Base-by-base conservation (phyloP, 2,329 filamentous ascomycete genomes). In the Cadophora malorum region DNA sequence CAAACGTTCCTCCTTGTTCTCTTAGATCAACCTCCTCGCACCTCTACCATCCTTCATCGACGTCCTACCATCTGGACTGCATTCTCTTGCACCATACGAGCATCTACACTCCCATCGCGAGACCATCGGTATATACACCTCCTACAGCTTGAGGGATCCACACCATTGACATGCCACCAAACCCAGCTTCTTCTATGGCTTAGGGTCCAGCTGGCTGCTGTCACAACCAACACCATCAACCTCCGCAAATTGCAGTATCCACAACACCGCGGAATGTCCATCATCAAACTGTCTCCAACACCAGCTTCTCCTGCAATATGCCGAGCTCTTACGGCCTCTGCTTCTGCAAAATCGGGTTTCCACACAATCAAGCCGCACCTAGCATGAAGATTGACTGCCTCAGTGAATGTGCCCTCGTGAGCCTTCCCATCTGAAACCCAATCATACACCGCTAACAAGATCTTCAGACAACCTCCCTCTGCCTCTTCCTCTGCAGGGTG, bases 391-490 rank as follows among this genome's bases (percentile, higher is more conserved):
- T 31, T 55, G 50, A 55, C 50, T 55, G 50, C 28, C 50, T 55
- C 25, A 55, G 28, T 33, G 50, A 23, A 55, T 55, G 14, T 33
- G 23, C 50, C 25, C 50, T 33, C 50, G 25, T 33, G 25, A 55
- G 50, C 50, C 25, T 8, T 55, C 50, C 25, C 25, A 55, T 55
- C 50, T 55, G 28, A 55, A 55, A 55, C 28, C 33, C 7, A 55
- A 31, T 55, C 50, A 23, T 55, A 55, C 50, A 33, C 50, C 50
- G 50, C 50, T 55, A 55, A 55, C 25, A 55, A 55, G 50, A 55
- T 55, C 50, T 55, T 55, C 50, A 55, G 50, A 55, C 50, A 55
- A 25, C 50, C 50, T 55, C 50, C 50, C 50, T 55, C 50, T 55
- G 50, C 23, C 23, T 55, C 50, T 55, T 55, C 33, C 50, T 55